Evolutionary conservation across 2,329 filamentous ascomycete genomes (phyloP), one percentile per base, ranked within the genome.

Genomic region (Alternaria brassicae): DNA sequence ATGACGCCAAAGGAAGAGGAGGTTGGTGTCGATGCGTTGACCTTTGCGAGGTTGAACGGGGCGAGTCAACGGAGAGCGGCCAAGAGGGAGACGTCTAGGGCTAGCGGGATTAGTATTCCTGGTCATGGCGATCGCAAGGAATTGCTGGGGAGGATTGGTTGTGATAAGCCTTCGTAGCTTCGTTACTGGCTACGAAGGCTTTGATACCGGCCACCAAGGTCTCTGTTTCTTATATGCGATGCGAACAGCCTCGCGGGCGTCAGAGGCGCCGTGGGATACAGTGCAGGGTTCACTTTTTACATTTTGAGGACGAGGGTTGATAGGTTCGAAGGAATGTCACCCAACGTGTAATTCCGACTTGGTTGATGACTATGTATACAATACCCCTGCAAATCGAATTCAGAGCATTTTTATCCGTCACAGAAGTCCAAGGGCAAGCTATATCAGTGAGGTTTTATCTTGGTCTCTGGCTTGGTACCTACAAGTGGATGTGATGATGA

Each of bases 41-140:
- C 90, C 65, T 82, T 92, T 61, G 86, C 86, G 72, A 83, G 74
- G 19, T 67, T 75, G 56, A 75, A 71, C 47, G 78, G 73, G 42
- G 67, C 73, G 8, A 71, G 67, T 58, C 84, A 76, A 61, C 67
- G 84, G 78, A 84, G 86, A 67, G 78, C 81, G 61, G 81, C 79
- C 19, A 78, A 82, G 53, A 81, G 85, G 53, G 84, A 84, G 6
- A 84, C 85, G 47, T 86, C 68, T 4, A 61, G 77, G 19, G 65
- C 78, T 6, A 81, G 77, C 52, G 79, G 76, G 4, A 80, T 91
- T 69, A 90, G 88, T 70, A 83, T 92, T 53, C 85, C 87, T 17
- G 86, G 89, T 23, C 88, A 90, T 76, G 89, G 88, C 69, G 90
- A 92, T 76, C 86, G 89, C 68, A 95, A 94, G 81, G 91, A 93